Evolutionary conservation across 2,329 filamentous ascomycete species (phyloP).

Genomic region (Colletotrichum lentis): DNA sequence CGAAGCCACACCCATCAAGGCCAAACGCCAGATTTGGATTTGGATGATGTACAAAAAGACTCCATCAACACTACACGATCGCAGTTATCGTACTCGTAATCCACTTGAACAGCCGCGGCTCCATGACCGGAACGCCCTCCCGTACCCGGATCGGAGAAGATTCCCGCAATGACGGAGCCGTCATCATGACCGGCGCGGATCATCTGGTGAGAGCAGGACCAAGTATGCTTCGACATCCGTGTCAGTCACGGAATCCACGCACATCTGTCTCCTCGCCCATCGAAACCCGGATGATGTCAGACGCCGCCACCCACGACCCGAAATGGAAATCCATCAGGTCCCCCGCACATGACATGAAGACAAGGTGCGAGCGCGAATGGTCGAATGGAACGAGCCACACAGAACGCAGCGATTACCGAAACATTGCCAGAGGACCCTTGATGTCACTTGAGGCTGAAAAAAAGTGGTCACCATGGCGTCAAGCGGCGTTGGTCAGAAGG

Average conservation of each 20-base stretch:
- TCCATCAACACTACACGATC: too few species aligned
- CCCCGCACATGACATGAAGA: neutral
- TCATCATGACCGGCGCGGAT: neutral
- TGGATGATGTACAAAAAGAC: neutral
- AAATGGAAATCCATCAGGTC: conserved; percentile 7
- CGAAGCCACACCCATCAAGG: too few species aligned
- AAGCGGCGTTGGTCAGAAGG: conserved; percentile 12
- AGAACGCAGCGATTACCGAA: conserved; percentile 8
- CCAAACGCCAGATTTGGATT: too few species aligned
- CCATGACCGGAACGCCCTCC: neutral
- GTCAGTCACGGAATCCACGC: neutral
- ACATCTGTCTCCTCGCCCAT: neutral
- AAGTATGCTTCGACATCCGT: too few species aligned
- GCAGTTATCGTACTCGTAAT: too few species aligned
- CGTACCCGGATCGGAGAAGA: conserved; percentile 5
- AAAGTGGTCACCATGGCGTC: conserved; percentile 25
- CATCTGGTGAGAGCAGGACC: neutral
- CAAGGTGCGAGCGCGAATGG: neutral
- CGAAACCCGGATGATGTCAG: conserved; percentile 17
- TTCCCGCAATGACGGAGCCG: neutral
- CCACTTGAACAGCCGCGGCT: conserved; percentile 6
- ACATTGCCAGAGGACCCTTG: neutral
- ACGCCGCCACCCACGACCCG: neutral
- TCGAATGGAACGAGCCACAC: neutral
- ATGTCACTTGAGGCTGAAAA: conserved; percentile 21